These are phyloP conservation scores for Sistotremastrum niveocremeum DNA, from an alignment of 768 basidiomycete genomes.

Conservation along the genomic window DNA sequence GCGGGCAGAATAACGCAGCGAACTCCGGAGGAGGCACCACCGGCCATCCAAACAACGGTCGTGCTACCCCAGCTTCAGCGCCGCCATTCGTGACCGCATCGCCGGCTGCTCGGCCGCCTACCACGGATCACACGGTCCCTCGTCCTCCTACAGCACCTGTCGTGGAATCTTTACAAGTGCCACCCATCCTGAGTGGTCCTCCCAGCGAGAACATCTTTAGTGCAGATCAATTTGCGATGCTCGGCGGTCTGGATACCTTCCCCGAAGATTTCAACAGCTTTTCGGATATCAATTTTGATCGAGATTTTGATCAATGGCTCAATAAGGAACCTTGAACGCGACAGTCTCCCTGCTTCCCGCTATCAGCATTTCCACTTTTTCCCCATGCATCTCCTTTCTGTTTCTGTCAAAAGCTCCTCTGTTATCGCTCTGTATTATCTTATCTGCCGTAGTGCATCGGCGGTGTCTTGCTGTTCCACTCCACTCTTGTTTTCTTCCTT, in stretches of 20 bases:
- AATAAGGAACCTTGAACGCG: slow-evolving; percentile 27
- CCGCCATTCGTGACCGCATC: slow-evolving; percentile 10
- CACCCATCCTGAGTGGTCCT: slow-evolving; percentile 7
- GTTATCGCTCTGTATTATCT: no score
- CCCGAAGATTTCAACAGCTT: slow-evolving; percentile 29
- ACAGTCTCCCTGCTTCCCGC: no score
- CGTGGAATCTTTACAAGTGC: no score
- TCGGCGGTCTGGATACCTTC: slow-evolving; percentile 32
- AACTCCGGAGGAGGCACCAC: not conserved
- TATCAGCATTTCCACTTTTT: no score
- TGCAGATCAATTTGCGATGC: slow-evolving; percentile 14
- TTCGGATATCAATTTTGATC: slow-evolving; percentile 42
- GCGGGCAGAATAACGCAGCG: slow-evolving; percentile 5
- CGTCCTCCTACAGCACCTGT: no score
- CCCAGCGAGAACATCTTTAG: slow-evolving; percentile 10
- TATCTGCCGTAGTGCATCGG: no score
- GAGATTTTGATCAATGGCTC: slow-evolving; percentile 70
- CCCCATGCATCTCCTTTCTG: no score
- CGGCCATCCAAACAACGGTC: not conserved
- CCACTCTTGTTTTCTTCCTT: no score
- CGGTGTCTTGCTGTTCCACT: no score
- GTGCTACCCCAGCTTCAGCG: no score
- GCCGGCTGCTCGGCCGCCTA: slow-evolving; percentile 21
- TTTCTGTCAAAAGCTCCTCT: no score
- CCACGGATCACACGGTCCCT: slow-evolving; percentile 7